phyloP scores from a whole-genome alignment of 352 stramenopile species.

The Phytophthora pseudosyringae region DNA sequence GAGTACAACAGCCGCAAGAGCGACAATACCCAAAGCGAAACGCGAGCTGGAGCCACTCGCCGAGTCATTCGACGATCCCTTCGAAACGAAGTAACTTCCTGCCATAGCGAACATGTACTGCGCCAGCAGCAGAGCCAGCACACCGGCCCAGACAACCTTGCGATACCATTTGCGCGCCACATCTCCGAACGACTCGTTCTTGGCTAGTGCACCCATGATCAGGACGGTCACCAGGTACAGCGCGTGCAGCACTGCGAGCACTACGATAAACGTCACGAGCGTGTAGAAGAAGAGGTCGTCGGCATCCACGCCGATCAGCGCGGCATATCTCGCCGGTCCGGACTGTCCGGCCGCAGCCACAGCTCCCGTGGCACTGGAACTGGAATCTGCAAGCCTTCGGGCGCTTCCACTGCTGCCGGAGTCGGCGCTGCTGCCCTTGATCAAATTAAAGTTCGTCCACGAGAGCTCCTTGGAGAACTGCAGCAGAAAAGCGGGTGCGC shows the following conservation, averaged over 20 bases:
- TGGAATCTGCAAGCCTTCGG: slow-evolving; percentile 41
- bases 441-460: slow-evolving; percentile 90
- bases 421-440: slow-evolving; percentile 48
- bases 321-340: slow-evolving; percentile 72
- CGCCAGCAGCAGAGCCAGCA: slow-evolving; percentile 76
- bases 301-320: slow-evolving; percentile 64
- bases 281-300: slow-evolving; percentile 87
- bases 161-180: slow-evolving; percentile 74
- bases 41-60: slow-evolving; percentile 40
- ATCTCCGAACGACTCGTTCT: slow-evolving; percentile 69
- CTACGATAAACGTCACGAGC: slow-evolving; percentile 61
- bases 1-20: slow-evolving; percentile 54
- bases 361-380: slow-evolving; percentile 36
- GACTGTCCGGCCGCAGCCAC: slow-evolving; percentile 49
- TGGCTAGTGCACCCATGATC: slow-evolving; percentile 50
- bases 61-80: slow-evolving; percentile 37
- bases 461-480: slow-evolving; percentile 84
- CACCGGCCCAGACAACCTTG: slow-evolving; percentile 79
- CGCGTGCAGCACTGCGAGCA: slow-evolving; percentile 64
- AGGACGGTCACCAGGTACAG: slow-evolving; percentile 69
- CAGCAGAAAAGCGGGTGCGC: slow-evolving; percentile 77
- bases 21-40: slow-evolving; percentile 52
- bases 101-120: slow-evolving; percentile 91
- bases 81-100: slow-evolving; percentile 76
- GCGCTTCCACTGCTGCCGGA: slow-evolving; percentile 11